Evolutionary conservation across 2,329 filamentous ascomycete genomes (phyloP).

Genomic region (Diaporthe citri): DNA sequence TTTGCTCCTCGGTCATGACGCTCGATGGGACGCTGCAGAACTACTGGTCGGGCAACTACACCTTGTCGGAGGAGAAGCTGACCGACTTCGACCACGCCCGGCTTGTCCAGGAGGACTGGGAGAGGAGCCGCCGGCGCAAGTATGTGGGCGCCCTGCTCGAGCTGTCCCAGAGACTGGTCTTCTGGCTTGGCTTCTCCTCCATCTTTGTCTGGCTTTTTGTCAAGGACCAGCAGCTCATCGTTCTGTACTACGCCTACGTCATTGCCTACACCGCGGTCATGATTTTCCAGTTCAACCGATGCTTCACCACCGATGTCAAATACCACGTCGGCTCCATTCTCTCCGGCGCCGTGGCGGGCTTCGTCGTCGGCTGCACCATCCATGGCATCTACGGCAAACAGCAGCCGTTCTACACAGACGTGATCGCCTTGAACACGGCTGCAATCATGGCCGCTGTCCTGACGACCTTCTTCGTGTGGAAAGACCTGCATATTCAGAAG

Average conservation of each 20-base stretch:
- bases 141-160: conserved; percentile 47
- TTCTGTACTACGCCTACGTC: conserved; percentile 51
- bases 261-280: conserved; percentile 53
- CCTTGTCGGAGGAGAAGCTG: conserved; percentile 51
- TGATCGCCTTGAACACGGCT: conserved; percentile 49
- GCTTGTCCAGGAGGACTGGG: conserved; percentile 43
- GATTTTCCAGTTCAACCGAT: conserved; percentile 56
- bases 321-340: conserved; percentile 52
- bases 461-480: conserved; percentile 50
- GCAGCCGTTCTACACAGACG: conserved; percentile 49
- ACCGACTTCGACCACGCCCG: conserved; percentile 46
- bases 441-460: conserved; percentile 48
- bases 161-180: conserved; percentile 48
- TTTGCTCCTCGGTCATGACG: conserved; percentile 53
- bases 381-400: conserved; percentile 47
- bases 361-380: conserved; percentile 49
- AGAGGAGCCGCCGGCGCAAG: conserved; percentile 41
- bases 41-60: conserved; percentile 51
- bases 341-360: conserved; percentile 48
- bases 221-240: conserved; percentile 47
- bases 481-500: conserved; percentile 43
- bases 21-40: conserved; percentile 53
- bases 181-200: conserved; percentile 50
- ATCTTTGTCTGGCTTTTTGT: conserved; percentile 53
- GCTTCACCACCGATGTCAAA: conserved; percentile 53